phyloP scores from a whole-genome alignment of 2,329 filamentous ascomycete species.

The Passalora sequoiae region DNA sequence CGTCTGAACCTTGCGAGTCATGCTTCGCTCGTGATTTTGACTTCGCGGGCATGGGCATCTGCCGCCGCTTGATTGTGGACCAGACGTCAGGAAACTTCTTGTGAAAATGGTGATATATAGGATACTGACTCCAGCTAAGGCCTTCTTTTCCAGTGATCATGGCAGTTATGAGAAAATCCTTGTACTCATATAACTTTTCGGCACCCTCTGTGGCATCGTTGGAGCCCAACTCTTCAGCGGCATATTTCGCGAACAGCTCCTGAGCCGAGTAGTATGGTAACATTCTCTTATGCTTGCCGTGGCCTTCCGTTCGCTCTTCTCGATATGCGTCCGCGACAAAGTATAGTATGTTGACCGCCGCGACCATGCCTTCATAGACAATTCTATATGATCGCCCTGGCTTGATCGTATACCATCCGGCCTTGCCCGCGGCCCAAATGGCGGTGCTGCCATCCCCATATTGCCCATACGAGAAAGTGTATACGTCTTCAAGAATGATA shows the following conservation, averaged over 20 bases:
- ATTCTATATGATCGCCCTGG: slow-evolving; percentile 54
- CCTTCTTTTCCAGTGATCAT: slow-evolving; percentile 44
- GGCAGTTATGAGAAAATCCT: slow-evolving; percentile 42
- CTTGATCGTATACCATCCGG: slow-evolving; percentile 64
- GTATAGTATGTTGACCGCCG: slow-evolving; percentile 62
- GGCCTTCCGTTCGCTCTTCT: slow-evolving; percentile 27
- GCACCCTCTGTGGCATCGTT: slow-evolving; percentile 24
- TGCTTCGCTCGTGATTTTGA: slow-evolving; percentile 3
- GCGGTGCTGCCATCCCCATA: slow-evolving; percentile 53
- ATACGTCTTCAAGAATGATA: slow-evolving; percentile 50
- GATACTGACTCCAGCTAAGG: slow-evolving; percentile 41
- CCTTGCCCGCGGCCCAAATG: slow-evolving; percentile 61
- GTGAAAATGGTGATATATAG: slow-evolving; percentile 40
- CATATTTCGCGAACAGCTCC: slow-evolving; percentile 38
- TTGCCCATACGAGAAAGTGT: slow-evolving; percentile 45
- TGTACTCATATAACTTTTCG: slow-evolving; percentile 28
- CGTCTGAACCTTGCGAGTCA: slow-evolving; percentile 13
- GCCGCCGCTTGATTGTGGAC: slow-evolving; percentile 12
- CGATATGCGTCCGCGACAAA: slow-evolving; percentile 55
- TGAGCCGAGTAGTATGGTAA: slow-evolving; percentile 33
- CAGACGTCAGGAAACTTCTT: slow-evolving; percentile 32
- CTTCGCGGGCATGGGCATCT: slow-evolving; percentile 6
- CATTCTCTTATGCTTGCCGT: slow-evolving; percentile 32
- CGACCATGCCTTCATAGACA: slow-evolving; percentile 56
- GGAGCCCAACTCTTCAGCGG: slow-evolving; percentile 18